Base-by-base conservation (phyloP, 2,329 filamentous ascomycete genomes). In the Raffaelea ambrosiae region DNA sequence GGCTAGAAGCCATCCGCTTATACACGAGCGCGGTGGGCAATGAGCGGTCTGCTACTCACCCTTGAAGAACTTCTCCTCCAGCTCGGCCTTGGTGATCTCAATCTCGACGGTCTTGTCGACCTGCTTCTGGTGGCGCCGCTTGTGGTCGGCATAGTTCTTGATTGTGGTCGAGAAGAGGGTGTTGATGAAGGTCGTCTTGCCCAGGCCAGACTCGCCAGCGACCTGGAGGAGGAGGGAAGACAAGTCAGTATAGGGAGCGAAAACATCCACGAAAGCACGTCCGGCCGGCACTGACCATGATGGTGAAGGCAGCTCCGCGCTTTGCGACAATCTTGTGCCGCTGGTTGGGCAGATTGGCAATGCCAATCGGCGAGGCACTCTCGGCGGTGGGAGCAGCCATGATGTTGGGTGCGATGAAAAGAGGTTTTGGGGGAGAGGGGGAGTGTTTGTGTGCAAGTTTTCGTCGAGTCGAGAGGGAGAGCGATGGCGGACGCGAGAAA, bases 11-110 rank as follows among this genome's bases (percentile, higher is more conserved):
- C n/a, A n/a, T n/a, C n/a, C n/a, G n/a, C n/a, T n/a, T n/a, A n/a
- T n/a, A n/a, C n/a, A n/a, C n/a, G n/a, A n/a, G n/a, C n/a, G n/a
- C n/a, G 26, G 26, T 29, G 26, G 13, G 26, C 26, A 7, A 29
- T 7, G 26, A 7, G 26, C 26, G 26, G 26, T 29, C 7, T 29
- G 7, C 13, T 13, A 35, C 63, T 49, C 75, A 96, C 91, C 91
- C 81, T 98, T 98, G 85, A 98, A 98, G 79, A 98, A 98, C 77
- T 98, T 98, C 84, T 98, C 93, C 74, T 98, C 93, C 55, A 98
- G 76, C 76, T 98, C 93, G 51, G 93, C 93, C 81, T 98, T 98
- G 69, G 93, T 98, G 66, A 98, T 98, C 72, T 98, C 93, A 60
- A 98, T 98, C 76, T 98, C 94, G 57, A 98, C 93, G 11, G 93